Evolutionary conservation across 2,329 filamentous ascomycete species (phyloP).

Genomic region (Ceratocystis eucalypticola): DNA sequence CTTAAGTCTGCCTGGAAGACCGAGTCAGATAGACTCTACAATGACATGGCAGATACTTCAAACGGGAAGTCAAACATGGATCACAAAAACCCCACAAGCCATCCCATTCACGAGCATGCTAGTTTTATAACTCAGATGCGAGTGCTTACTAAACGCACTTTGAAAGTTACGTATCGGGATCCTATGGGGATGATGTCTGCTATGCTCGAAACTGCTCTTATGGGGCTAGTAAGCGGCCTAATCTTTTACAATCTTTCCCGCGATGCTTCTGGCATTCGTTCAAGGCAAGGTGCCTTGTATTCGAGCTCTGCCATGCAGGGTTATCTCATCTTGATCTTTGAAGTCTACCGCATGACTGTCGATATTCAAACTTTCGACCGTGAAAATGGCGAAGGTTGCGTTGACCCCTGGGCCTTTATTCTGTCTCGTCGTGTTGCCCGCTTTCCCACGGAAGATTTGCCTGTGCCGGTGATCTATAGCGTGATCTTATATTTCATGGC

Average conservation of each 20-base stretch:
- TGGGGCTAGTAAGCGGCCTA: constrained; percentile 60
- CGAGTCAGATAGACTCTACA: constrained; percentile 22
- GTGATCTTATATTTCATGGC: constrained; percentile 68
- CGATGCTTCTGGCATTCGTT: constrained; percentile 58
- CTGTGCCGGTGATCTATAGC: constrained; percentile 57
- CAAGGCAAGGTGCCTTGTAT: constrained; percentile 59
- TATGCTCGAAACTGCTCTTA: constrained; percentile 53
- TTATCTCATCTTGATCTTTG: constrained; percentile 63
- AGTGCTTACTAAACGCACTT: constrained; percentile 54
- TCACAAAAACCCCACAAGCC: constrained; percentile 18
- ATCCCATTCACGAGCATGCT: constrained; percentile 32
- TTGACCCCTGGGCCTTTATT: constrained; percentile 55
- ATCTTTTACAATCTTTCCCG: constrained; percentile 54
- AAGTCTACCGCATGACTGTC: constrained; percentile 59
- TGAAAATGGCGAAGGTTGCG: constrained; percentile 59
- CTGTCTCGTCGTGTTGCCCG: constrained; percentile 56
- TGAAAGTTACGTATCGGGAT: constrained; percentile 61
- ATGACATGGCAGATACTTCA: background rate
- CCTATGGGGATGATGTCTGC: constrained; percentile 62
- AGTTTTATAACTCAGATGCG: constrained; percentile 47
- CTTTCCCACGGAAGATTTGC: constrained; percentile 56
- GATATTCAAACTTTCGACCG: constrained; percentile 67
- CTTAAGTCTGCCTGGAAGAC: constrained; percentile 48
- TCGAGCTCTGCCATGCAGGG: constrained; percentile 59
- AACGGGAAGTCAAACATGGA: background rate